Evolutionary conservation across 495 filamentous ascomycete species (phyloP), one percentile per base, ranked within the genome.

Genomic region (Echria macrotheca): DNA sequence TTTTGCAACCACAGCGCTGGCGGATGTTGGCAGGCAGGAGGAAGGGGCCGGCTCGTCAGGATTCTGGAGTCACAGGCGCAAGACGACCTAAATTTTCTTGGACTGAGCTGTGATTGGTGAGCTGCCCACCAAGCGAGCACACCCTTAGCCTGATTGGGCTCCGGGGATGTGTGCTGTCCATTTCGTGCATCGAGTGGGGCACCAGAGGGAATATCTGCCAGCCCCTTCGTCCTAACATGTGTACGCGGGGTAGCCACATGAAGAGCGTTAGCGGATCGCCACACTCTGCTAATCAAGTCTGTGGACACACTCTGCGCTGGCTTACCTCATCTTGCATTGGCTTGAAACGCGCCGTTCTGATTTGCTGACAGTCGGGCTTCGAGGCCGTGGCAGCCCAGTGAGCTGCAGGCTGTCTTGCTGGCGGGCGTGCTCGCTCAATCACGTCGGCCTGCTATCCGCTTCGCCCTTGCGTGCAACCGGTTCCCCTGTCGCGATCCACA

Each of bases 401-500:
- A 44, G 52, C 50, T 57, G 49, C 50, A 54, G 49, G 44, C 43
- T 39, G 40, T 46, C 23, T 22, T 44, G 32, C 32, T 44, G 26
- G 44, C 37, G 26, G 39, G 35, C 17, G 14, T 36, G 25, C 41
- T 58, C 47, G 54, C 44, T 63, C 64, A 67, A 65, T 63, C 59
- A 65, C 37, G 49, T 48, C 51, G 59, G 54, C 40, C 53, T 44
- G 47, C 57, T 58, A 67, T 64, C 62, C 62, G 62, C 64, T n/a
- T 65, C 47, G 58, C 52, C 61, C 56, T 54, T 57, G 54, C 47
- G 43, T 54, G 49, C 46, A 42, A 51, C 44, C 45, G 14, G 47
- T 41, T 41, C 55, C 59, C 59, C 57, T 65, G 59, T 56, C 55
- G 46, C 60, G 33, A 14, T 43, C 54, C 50, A 33, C 39, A 21